Evolutionary conservation across 352 stramenopile species (phyloP).

Genomic region (Halophytophthora polymorphica): DNA sequence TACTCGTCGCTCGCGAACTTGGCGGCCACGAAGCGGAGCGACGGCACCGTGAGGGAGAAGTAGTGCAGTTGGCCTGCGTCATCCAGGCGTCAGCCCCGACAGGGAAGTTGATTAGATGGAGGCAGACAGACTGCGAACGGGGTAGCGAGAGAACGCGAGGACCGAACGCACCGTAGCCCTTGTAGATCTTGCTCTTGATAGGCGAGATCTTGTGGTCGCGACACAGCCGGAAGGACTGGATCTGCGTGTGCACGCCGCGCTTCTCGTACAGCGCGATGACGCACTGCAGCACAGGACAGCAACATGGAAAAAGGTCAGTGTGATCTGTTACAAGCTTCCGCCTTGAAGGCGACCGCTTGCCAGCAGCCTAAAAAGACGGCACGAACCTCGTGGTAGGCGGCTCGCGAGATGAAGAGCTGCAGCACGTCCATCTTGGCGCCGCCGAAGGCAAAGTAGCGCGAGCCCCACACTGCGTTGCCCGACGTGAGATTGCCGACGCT

Average conservation of each 20-base stretch:
- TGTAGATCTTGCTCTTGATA: slow-evolving; percentile 89
- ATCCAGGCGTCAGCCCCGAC: no score
- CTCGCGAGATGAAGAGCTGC: slow-evolving; percentile 80
- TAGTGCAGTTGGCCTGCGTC: slow-evolving; percentile 72
- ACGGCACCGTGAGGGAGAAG: slow-evolving; percentile 78
- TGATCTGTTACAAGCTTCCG: no score
- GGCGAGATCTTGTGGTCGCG: slow-evolving; percentile 83
- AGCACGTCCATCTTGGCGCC: slow-evolving; percentile 80
- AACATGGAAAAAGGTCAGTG: neutral
- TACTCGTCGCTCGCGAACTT: slow-evolving; percentile 87
- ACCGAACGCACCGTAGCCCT: slow-evolving; percentile 70
- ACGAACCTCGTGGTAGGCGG: slow-evolving; percentile 74
- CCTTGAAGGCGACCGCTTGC: neutral
- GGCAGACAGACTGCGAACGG: no score
- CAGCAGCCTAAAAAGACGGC: neutral
- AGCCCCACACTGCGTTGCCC: slow-evolving; percentile 72
- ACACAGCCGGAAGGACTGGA: slow-evolving; percentile 80
- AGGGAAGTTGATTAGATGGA: no score
- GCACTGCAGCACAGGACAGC: slow-evolving; percentile 29
- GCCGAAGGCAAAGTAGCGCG: slow-evolving; percentile 82
- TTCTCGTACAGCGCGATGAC: slow-evolving; percentile 86
- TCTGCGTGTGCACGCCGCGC: slow-evolving; percentile 74
- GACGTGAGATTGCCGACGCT: slow-evolving; percentile 78
- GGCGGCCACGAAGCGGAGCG: slow-evolving; percentile 72
- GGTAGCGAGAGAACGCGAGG: no score